These are phyloP conservation scores for Carex kokanica DNA, from an alignment of 176 grass and related monocot species.

Conservation along the genomic window DNA sequence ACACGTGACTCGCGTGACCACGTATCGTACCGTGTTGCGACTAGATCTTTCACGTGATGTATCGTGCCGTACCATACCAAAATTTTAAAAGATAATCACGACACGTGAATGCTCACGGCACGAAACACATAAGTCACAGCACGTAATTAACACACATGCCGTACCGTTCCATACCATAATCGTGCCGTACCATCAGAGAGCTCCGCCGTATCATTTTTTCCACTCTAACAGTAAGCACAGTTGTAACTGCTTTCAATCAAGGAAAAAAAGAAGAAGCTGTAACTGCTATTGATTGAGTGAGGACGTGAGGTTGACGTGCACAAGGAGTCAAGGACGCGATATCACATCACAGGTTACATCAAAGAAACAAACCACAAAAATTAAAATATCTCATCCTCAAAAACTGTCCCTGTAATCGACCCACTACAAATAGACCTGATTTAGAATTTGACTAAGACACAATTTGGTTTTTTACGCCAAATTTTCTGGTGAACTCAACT, in stretches of 20 bases:
- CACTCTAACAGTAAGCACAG: background rate
- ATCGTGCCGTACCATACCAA: too few species aligned
- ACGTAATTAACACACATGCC: too few species aligned
- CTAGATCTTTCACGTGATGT: too few species aligned
- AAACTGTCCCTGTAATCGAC: background rate
- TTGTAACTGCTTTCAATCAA: too few species aligned
- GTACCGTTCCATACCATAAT: too few species aligned
- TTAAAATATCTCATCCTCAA: background rate
- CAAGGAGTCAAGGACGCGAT: background rate
- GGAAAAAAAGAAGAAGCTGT: background rate
- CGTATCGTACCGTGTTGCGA: too few species aligned
- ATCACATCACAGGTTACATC: background rate
- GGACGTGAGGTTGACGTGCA: background rate
- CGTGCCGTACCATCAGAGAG: too few species aligned
- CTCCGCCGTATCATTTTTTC: too few species aligned
- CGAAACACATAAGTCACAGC: too few species aligned
- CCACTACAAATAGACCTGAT: slow-evolving; percentile 10
- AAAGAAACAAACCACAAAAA: background rate
- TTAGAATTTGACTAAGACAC: background rate
- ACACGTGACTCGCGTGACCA: too few species aligned
- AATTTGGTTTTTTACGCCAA: background rate
- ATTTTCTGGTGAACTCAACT: background rate
- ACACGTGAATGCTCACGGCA: too few species aligned
- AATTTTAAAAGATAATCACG: too few species aligned
- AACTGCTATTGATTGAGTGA: background rate